phyloP scores from a whole-genome alignment of 257 asterid species.

The Lycium barbarum region DNA sequence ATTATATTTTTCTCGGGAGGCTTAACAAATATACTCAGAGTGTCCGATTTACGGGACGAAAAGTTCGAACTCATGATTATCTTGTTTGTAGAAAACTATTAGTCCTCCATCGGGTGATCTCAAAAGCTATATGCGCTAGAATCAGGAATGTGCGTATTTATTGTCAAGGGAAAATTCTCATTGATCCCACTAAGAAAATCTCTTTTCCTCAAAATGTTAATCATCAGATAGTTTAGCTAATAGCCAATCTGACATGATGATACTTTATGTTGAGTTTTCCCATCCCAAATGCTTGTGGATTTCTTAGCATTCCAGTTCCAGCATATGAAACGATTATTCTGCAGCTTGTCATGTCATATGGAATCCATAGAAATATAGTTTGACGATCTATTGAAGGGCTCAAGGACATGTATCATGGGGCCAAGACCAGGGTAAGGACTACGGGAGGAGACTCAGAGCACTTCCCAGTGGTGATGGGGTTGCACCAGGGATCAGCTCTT shows the following conservation, averaged over 20 bases:
- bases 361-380: background rate
- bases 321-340: background rate
- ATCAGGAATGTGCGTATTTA: background rate
- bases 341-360: background rate
- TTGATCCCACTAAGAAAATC: background rate
- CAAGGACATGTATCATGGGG: too few relatives aligned
- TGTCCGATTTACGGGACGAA: constrained; percentile 1
- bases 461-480: too few relatives aligned
- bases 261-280: background rate
- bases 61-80: constrained; percentile 1
- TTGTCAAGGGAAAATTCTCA: constrained; percentile 6
- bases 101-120: background rate
- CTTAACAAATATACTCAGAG: background rate
- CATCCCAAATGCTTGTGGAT: constrained; percentile 20
- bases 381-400: constrained; percentile 23
- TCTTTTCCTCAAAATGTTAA: background rate
- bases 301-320: constrained; percentile 14
- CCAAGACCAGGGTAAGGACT: too few relatives aligned
- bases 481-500: too few relatives aligned
- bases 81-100: constrained; percentile 16
- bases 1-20: constrained; percentile 1
- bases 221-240: constrained; percentile 1
- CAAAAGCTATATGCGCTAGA: background rate
- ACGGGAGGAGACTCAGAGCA: too few relatives aligned
- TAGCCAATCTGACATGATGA: constrained; percentile 14